Evolutionary conservation across 345 rosid genomes (phyloP).

Genomic region (Cardamine occulta): DNA sequence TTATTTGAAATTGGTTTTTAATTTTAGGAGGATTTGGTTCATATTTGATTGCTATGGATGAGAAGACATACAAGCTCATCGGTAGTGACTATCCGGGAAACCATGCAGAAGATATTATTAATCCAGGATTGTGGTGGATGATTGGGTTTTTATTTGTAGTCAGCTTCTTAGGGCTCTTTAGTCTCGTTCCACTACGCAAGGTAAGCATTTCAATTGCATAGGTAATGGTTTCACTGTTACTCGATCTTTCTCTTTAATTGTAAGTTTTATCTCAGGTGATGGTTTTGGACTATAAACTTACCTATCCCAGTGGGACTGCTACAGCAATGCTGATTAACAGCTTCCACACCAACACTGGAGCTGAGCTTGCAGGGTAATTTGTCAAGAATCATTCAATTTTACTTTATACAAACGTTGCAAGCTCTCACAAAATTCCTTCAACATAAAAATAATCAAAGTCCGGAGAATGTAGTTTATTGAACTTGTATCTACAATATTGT

Average conservation of each 20-base stretch:
- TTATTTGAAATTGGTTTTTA: background rate
- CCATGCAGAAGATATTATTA: slow-evolving; percentile 66
- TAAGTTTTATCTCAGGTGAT: slow-evolving; percentile 59
- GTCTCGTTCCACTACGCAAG: slow-evolving; percentile 92
- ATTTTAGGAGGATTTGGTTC: slow-evolving; percentile 87
- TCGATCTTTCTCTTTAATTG: background rate
- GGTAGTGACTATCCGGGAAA: slow-evolving; percentile 90
- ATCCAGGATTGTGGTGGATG: slow-evolving; percentile 92
- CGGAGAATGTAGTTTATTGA: too few relatives aligned
- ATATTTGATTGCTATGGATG: slow-evolving; percentile 86
- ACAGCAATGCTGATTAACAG: slow-evolving; percentile 96
- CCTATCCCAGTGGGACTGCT: slow-evolving; percentile 97
- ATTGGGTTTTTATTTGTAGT: slow-evolving; percentile 82
- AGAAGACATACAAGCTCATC: slow-evolving; percentile 75
- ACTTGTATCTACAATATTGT: slow-evolving; percentile 10
- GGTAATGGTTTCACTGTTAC: background rate
- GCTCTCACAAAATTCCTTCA: too few relatives aligned
- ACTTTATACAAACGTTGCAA: too few relatives aligned
- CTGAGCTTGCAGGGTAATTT: slow-evolving; percentile 88
- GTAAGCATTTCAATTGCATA: slow-evolving; percentile 41
- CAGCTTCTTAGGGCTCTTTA: slow-evolving; percentile 88
- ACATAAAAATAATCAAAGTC: too few relatives aligned
- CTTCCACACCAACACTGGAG: slow-evolving; percentile 84
- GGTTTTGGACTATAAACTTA: slow-evolving; percentile 89
- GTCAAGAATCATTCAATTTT: background rate